These are phyloP conservation scores for Breynia disticha DNA, from an alignment of 441 rosid genomes.

Conservation along the genomic window DNA sequence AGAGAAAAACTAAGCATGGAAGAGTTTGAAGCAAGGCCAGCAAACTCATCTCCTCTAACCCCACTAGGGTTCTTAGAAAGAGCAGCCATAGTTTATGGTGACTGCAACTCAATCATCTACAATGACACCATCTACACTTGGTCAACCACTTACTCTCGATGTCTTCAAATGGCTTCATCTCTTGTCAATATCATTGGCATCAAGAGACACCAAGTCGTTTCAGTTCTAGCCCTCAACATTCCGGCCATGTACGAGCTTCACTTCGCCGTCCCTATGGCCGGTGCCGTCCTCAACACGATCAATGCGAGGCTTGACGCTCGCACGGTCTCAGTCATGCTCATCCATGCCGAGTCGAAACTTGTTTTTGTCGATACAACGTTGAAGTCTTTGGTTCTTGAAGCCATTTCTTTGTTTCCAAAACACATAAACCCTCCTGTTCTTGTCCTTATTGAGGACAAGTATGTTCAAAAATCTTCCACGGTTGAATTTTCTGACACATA, in stretches of 20 bases:
- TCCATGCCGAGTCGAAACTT: conserved; percentile 26
- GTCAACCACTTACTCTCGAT: conserved; percentile 62
- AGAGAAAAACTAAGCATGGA: conserved; percentile 35
- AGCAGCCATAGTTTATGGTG: conserved; percentile 70
- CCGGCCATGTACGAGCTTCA: conserved; percentile 88
- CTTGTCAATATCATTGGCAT: conserved; percentile 33
- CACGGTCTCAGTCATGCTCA: conserved; percentile 24
- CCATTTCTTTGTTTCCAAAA: neutral
- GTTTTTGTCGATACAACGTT: conserved; percentile 26
- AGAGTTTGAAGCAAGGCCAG: conserved; percentile 35
- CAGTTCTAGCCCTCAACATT: conserved; percentile 58
- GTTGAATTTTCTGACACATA: conserved; percentile 16
- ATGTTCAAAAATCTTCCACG: conserved; percentile 1
- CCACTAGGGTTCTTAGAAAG: conserved; percentile 54
- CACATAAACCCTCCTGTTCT: conserved; percentile 17
- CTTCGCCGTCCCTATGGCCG: conserved; percentile 72
- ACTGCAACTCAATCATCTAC: conserved; percentile 54
- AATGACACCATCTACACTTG: conserved; percentile 45
- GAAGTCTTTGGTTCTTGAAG: neutral
- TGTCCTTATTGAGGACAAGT: conserved; percentile 22
- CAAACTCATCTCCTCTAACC: conserved; percentile 54
- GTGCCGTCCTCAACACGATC: conserved; percentile 40
- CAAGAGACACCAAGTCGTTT: conserved; percentile 43
- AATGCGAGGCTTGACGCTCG: conserved; percentile 35
- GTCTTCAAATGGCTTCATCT: conserved; percentile 59